phyloP scores from a whole-genome alignment of 352 stramenopile genomes.

The Hyaloperonospora arabidopsidis region DNA sequence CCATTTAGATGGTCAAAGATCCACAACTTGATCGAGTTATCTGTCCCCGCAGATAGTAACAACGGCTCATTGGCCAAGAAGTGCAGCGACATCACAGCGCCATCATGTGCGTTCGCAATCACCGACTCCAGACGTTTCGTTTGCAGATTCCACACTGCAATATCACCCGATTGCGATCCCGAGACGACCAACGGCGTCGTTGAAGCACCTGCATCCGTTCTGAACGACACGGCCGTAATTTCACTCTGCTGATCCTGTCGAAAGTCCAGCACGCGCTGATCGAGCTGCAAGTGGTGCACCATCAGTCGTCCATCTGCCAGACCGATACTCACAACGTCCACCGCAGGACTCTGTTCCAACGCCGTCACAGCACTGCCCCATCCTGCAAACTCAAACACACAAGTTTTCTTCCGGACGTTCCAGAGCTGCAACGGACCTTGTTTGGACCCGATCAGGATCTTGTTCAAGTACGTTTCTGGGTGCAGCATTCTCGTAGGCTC shows the following conservation, averaged over 20 bases:
- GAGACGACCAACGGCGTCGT: constrained; percentile 57
- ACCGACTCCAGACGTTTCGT: constrained; percentile 82
- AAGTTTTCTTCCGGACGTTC: constrained; percentile 88
- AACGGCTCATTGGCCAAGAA: constrained; percentile 87
- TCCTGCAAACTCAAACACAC: constrained; percentile 81
- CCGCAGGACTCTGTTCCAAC: constrained; percentile 81
- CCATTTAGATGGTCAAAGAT: constrained; percentile 88
- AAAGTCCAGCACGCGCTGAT: constrained; percentile 78
- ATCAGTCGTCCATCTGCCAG: constrained; percentile 75
- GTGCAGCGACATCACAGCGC: constrained; percentile 55
- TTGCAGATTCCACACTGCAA: constrained; percentile 89
- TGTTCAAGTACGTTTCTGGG: constrained; percentile 92
- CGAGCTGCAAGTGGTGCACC: constrained; percentile 83
- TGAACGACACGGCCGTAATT: constrained; percentile 85
- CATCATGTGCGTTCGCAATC: constrained; percentile 71
- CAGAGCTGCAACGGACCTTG: constrained; percentile 82
- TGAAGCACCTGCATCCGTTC: constrained; percentile 62
- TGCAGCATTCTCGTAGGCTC: constrained; percentile 80
- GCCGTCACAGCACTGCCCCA: constrained; percentile 59
- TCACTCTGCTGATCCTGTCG: constrained; percentile 61
- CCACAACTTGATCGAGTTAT: constrained; percentile 92
- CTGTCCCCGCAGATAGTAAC: constrained; percentile 73
- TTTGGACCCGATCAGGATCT: constrained; percentile 84
- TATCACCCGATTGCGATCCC: constrained; percentile 62
- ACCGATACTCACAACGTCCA: constrained; percentile 85